A percentile compares a stretch with the other conserved stretches of the same genome.
Evolutionary conservation across 495 filamentous ascomycete species (phyloP).

Genomic region (Aspergillus bertholletiae): DNA sequence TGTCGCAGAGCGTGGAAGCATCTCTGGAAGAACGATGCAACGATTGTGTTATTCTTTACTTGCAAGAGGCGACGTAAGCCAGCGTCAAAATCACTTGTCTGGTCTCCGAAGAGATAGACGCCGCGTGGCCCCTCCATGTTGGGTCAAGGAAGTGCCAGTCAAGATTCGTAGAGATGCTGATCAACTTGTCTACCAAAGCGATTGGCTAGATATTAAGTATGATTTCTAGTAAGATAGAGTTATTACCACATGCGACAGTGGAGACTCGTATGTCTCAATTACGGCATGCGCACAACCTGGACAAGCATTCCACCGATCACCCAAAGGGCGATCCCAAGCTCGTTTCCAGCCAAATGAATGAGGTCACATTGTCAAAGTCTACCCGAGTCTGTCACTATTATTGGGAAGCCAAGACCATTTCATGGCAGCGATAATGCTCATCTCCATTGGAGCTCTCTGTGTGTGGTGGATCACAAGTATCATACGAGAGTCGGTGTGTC

Average conservation of each 20-base stretch:
- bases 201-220: conserved; percentile 2
- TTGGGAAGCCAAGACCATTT: background rate
- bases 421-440: background rate
- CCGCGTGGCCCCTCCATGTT: conserved; percentile 32
- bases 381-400: background rate
- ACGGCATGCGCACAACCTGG: conserved; percentile 7
- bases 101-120: conserved; percentile 69
- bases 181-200: background rate
- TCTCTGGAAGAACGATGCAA: conserved; percentile 63
- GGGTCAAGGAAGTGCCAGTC: background rate
- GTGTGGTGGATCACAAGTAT: background rate
- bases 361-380: conserved; percentile 13
- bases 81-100: conserved; percentile 68
- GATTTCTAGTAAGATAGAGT: conserved; percentile 13
- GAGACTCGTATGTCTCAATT: conserved; percentile 4
- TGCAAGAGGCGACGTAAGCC: conserved; percentile 62
- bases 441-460: background rate
- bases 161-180: background rate
- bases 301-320: conserved; percentile 8
- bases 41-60: conserved; percentile 60
- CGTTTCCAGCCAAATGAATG: background rate
- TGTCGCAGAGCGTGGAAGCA: conserved; percentile 57
- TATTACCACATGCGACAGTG: conserved; percentile 1
- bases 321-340: background rate
- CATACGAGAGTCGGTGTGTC: background rate